These are phyloP conservation scores for Lunularia cruciata DNA, from an alignment of 225 moss, liverwort and hornwort species.

Conservation along the genomic window DNA sequence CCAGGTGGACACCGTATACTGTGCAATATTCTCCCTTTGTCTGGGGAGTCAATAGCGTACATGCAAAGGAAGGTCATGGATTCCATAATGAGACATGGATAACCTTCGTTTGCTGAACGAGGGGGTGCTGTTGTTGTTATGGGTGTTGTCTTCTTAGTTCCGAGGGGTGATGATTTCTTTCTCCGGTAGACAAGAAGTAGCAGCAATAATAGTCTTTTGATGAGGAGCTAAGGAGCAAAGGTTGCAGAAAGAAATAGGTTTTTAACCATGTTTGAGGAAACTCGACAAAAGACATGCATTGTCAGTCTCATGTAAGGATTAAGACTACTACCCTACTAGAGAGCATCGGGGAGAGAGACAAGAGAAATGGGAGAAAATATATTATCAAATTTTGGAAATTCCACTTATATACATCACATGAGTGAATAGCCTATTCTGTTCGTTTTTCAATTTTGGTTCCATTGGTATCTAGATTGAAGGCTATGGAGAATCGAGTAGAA, in stretches of 20 bases:
- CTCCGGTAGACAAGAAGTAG: neutral
- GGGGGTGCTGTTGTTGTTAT: no score
- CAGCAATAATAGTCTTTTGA: neutral
- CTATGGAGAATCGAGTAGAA: no score
- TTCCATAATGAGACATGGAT: constrained; percentile 5
- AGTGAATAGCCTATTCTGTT: no score
- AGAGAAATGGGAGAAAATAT: no score
- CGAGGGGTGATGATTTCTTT: neutral
- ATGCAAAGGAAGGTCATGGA: constrained; percentile 3
- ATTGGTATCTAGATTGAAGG: no score
- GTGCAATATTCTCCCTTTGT: neutral
- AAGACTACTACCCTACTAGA: no score
- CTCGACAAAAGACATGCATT: constrained; percentile 1
- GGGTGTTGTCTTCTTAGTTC: constrained; percentile 3
- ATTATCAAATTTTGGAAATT: no score
- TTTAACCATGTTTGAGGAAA: constrained; percentile 3
- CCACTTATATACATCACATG: no score
- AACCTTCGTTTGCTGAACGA: neutral
- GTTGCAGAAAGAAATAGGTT: neutral
- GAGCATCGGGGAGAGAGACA: no score
- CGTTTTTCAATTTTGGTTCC: no score
- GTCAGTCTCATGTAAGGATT: neutral
- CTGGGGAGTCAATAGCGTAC: neutral
- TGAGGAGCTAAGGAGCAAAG: neutral
- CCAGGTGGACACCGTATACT: neutral